Base-by-base conservation (phyloP, 345 rosid species). In the Eucalyptus sp. region DNA sequence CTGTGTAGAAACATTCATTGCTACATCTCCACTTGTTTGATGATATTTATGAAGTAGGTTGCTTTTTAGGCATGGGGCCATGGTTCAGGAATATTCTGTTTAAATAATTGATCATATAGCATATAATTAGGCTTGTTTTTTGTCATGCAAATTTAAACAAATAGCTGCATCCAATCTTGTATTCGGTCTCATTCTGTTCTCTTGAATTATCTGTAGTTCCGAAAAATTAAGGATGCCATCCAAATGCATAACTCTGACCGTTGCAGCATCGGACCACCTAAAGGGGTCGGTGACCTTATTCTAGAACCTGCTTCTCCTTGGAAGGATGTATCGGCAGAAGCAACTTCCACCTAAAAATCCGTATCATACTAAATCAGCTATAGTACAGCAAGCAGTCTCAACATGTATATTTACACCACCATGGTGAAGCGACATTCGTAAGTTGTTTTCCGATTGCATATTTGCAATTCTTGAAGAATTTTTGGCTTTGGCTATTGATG, bases 191-290 rank as follows among this genome's bases (percentile, higher is more conserved):
- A 13, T 50, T 37, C 27, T 87, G 52, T 87, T 84, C 17, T 88
- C 31, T 29, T 37, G 43, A 88, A 88, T 68, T 71, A 27, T 66
- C 44, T 92, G 93, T 97, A 97, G 99, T 96, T 97, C 90, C 98
- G 96, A 90, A 97, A 96, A 91, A 95, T 97, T 88, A 97, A 94
- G 93, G 98, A 95, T 88, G 98, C 96, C 5, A 96, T 96, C 62
- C 87, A 90, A 93, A 90, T 87, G 90, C 99, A 97, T 93, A 94
- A 92, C 89, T 94, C 95, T 3, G 94, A 87, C 11, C 96, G 92
- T 56, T 91, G 94, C 95, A 94, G 96, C 93, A 88, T 91, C 2
- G 93, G 94, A 84, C 95, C 99, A 18, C 88, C 95, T 17, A 94
- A 91, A 87, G 94, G 93, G 86, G 93, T 94, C n/a, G 96, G 92